phyloP scores from a whole-genome alignment of 2,329 filamentous ascomycete species.

The Cercospora citrullina region DNA sequence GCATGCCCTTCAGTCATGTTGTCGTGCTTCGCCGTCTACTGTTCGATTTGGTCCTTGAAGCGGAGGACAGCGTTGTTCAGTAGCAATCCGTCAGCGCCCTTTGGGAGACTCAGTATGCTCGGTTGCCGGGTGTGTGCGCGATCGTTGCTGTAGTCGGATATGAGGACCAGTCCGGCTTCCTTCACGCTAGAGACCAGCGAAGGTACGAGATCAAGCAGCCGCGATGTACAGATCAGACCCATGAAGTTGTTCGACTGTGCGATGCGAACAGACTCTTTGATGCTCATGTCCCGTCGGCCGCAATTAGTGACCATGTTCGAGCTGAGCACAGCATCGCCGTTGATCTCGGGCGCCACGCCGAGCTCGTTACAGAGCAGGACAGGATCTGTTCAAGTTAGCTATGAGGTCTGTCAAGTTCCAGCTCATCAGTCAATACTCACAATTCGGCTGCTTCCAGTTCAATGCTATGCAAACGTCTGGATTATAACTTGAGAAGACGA shows the following conservation, averaged over 20 bases:
- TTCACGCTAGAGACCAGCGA: conserved; percentile 92
- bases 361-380: conserved; percentile 94
- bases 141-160: conserved; percentile 69
- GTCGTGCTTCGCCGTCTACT: conserved; percentile 18
- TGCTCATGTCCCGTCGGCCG: conserved; percentile 74
- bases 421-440: conserved; percentile 46
- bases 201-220: conserved; percentile 86
- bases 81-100: conserved; percentile 84
- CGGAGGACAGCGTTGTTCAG: conserved; percentile 82
- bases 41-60: conserved; percentile 83
- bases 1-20: conserved; percentile 5
- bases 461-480: conserved; percentile 85
- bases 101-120: conserved; percentile 61
- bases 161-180: conserved; percentile 85
- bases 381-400: conserved; percentile 59
- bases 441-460: conserved; percentile 99
- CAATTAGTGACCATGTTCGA: conserved; percentile 54
- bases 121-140: conserved; percentile 41
- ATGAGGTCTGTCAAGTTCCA: background rate
- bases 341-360: conserved; percentile 32
- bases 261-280: conserved; percentile 92
- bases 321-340: conserved; percentile 4
- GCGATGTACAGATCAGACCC: conserved; percentile 88
- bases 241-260: conserved; percentile 97
- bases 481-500: conserved; percentile 94